A percentile compares a stretch with the other conserved stretches of the same genome.
Evolutionary conservation across 2,329 filamentous ascomycete genomes (phyloP).

Genomic region (Alternaria arbusti): DNA sequence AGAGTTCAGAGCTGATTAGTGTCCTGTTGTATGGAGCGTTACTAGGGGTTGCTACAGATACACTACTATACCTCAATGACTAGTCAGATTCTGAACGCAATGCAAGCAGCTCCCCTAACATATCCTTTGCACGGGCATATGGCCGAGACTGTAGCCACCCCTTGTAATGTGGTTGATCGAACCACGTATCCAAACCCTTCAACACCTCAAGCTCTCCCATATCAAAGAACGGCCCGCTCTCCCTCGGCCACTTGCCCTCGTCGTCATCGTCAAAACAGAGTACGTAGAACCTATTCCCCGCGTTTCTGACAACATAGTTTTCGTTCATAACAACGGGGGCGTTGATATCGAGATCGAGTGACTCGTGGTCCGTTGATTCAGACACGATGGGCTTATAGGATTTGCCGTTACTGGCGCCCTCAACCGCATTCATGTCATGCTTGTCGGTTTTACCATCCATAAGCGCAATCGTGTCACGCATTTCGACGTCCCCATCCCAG

Average conservation of each 20-base stretch:
- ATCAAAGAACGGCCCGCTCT: slow-evolving; percentile 4
- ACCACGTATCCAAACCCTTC: not conserved
- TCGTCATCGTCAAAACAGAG: slow-evolving; percentile 14
- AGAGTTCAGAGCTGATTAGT: not conserved
- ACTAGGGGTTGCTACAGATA: not conserved
- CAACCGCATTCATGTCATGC: not conserved
- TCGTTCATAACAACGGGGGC: slow-evolving; percentile 3
- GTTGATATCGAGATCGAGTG: not conserved
- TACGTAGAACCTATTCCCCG: not conserved
- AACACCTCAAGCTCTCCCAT: not conserved
- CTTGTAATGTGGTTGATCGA: not conserved
- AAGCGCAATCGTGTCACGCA: not conserved
- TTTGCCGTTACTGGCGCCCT: not conserved
- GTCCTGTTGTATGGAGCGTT: not conserved
- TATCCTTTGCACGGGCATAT: not conserved
- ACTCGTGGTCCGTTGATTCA: not conserved
- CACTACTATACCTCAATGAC: not conserved
- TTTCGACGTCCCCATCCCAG: not conserved
- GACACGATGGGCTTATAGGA: not conserved
- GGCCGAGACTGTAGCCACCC: not conserved
- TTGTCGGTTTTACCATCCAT: not conserved
- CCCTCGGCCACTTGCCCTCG: not conserved
- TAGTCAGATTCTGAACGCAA: not conserved
- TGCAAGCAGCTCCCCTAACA: not conserved
- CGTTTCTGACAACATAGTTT: slow-evolving; percentile 7